Base-by-base conservation (phyloP, 2,329 filamentous ascomycete species). In the Aspergillus eucalypticola region DNA sequence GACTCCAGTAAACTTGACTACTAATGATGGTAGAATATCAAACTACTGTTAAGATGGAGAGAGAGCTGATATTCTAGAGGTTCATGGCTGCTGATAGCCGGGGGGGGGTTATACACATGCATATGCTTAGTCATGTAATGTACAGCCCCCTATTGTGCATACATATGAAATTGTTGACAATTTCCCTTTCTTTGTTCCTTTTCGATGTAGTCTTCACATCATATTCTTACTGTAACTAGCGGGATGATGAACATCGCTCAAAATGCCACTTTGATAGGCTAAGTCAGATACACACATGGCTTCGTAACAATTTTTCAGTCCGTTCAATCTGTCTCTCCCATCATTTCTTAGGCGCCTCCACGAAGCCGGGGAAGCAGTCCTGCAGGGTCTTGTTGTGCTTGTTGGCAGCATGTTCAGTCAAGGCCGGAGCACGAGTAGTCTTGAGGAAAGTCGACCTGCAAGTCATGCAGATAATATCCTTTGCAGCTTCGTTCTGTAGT, bases 361-460 rank as follows among this genome's bases (percentile, higher is more conserved):
- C 63, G 29, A 58, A 65, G 35, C 15, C 35, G 10, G 87, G 87
- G 78, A 93, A 93, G 79, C 90, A 92, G 44, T 91, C 88, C 54
- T 82, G 74, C 27, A 91, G 80, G 44, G 83, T 82, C 81, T 91
- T 91, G 81, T 79, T 88, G 81, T 93, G 90, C 82, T 91, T 92
- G 79, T 91, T 91, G 65, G 78, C 73, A 63, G 90, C 88, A 76
- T 93, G 90, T 71, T 90, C 86, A 61, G 83, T 84, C 64, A 92
- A 84, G 64, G 89, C 87, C 70, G 88, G 88, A 63, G 84, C 86
- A 73, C 89, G 88, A 62, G 88, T 89, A 38, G 90, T 93, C 81
- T 89, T 88, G 68, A 92, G 84, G 80, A 93, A 92, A 29, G 89
- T 90, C 68, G 88, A 85, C 78, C 88, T 90, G 88, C 90, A 93